These are phyloP conservation scores for Trifolium pratense DNA, from an alignment of 306 rosid species.

Conservation along the genomic window DNA sequence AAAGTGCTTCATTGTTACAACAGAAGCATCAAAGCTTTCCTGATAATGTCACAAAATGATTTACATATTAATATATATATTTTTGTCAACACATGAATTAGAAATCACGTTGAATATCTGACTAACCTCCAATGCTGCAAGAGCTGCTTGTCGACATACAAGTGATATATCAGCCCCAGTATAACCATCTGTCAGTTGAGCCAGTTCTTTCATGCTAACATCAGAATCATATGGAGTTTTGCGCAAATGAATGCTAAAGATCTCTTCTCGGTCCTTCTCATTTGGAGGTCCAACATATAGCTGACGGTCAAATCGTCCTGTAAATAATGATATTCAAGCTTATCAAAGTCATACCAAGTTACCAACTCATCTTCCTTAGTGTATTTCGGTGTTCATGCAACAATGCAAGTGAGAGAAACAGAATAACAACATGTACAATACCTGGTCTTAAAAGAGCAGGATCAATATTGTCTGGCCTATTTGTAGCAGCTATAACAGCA, in stretches of 20 bases:
- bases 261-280: slow-evolving; percentile 78
- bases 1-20: slow-evolving; percentile 76
- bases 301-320: slow-evolving; percentile 93
- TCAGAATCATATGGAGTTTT: slow-evolving; percentile 73
- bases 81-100: slow-evolving; percentile 30
- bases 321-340: slow-evolving; percentile 8
- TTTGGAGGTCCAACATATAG: slow-evolving; percentile 92
- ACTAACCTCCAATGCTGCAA: slow-evolving; percentile 86
- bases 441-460: slow-evolving; percentile 94
- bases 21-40: slow-evolving; percentile 72
- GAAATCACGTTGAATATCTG: slow-evolving; percentile 39
- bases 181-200: slow-evolving; percentile 67
- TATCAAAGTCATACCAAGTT: neutral
- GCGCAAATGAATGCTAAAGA: slow-evolving; percentile 75
- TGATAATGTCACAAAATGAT: slow-evolving; percentile 41
- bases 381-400: slow-evolving; percentile 2
- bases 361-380: slow-evolving; percentile 15
- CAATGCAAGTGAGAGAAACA: slow-evolving; percentile 20
- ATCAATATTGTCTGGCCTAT: slow-evolving; percentile 91
- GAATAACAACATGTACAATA: slow-evolving; percentile 35
- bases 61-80: slow-evolving; percentile 24
- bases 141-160: slow-evolving; percentile 84
- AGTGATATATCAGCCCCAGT: slow-evolving; percentile 90
- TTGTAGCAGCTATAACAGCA: slow-evolving; percentile 91
- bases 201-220: slow-evolving; percentile 65